Conservation (phyloP, 2,329 filamentous ascomycete species). For the Didymella pomorum region DNA sequence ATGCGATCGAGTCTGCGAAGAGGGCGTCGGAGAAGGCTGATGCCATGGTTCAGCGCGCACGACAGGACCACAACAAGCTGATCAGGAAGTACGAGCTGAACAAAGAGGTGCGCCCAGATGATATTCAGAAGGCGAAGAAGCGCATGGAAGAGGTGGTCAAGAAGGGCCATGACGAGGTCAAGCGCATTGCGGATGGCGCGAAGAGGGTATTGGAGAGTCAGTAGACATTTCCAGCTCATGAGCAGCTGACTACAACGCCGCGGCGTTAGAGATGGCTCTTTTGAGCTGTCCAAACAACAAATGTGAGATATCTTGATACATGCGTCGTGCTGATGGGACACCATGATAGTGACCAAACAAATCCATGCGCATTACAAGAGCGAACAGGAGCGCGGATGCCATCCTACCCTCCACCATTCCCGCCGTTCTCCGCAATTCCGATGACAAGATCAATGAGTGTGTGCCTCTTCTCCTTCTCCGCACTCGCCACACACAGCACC, state of each 20-base stretch:
- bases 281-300: too few species aligned
- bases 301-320: not conserved
- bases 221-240: constrained; percentile 16
- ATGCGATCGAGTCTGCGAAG: constrained; percentile 49
- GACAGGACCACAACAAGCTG: constrained; percentile 60
- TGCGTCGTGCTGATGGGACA: not conserved
- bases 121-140: constrained; percentile 58
- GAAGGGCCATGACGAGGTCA: constrained; percentile 58
- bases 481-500: constrained; percentile 44
- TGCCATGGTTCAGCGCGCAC: constrained; percentile 53
- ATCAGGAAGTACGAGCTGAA: constrained; percentile 54
- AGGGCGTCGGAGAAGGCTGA: constrained; percentile 55
- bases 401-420: constrained; percentile 21
- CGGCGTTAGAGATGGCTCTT: not conserved
- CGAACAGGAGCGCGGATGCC: too few species aligned
- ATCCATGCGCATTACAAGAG: too few species aligned
- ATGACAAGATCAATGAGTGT: constrained; percentile 25
- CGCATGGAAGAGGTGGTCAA: constrained; percentile 62
- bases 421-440: constrained; percentile 19
- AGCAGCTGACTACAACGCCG: not conserved
- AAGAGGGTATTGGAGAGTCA: constrained; percentile 56
- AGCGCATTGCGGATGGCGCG: constrained; percentile 58
- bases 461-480: constrained; percentile 47
- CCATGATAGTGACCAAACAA: too few species aligned
- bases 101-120: constrained; percentile 56